Percentiles rank a stretch among this genome's conserved stretches.
These are phyloP conservation scores for Viridothelium virens DNA, from an alignment of 495 filamentous ascomycete genomes.

Conservation along the genomic window DNA sequence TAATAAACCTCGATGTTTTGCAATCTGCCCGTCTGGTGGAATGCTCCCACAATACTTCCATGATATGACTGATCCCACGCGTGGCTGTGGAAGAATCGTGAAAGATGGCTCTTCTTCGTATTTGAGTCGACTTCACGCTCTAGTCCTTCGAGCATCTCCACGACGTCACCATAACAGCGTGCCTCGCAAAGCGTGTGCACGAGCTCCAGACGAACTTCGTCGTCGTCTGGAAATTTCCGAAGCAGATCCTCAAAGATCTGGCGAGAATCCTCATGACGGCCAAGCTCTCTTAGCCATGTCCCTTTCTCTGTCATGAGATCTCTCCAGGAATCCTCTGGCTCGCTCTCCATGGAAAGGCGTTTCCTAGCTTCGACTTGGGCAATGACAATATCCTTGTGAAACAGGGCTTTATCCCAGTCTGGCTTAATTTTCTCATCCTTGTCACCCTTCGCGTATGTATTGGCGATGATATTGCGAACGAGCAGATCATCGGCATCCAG, in stretches of 20 bases:
- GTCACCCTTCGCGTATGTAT: neutral
- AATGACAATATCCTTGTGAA: neutral
- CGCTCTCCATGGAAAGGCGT: neutral
- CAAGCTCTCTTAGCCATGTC: neutral
- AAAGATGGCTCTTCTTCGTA: neutral
- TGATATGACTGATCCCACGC: neutral
- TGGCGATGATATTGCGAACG: neutral
- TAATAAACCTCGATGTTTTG: neutral
- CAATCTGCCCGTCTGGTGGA: neutral
- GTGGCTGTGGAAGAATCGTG: neutral
- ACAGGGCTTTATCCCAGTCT: neutral
- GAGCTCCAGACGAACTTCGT: neutral
- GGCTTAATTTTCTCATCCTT: neutral
- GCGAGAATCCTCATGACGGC: neutral
- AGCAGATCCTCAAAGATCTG: neutral
- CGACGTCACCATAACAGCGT: neutral
- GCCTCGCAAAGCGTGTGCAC: neutral
- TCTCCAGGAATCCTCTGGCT: neutral
- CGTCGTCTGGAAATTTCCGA: neutral
- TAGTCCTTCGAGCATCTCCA: neutral
- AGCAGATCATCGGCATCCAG: neutral
- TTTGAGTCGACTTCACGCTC: neutral
- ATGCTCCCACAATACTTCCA: neutral
- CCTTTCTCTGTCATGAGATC: neutral
- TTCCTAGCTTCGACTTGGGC: neutral